Percentiles rank a stretch among this genome's conserved stretches.
phyloP scores from a whole-genome alignment of 257 asterid species.

The Paraleonurus japonicus region DNA sequence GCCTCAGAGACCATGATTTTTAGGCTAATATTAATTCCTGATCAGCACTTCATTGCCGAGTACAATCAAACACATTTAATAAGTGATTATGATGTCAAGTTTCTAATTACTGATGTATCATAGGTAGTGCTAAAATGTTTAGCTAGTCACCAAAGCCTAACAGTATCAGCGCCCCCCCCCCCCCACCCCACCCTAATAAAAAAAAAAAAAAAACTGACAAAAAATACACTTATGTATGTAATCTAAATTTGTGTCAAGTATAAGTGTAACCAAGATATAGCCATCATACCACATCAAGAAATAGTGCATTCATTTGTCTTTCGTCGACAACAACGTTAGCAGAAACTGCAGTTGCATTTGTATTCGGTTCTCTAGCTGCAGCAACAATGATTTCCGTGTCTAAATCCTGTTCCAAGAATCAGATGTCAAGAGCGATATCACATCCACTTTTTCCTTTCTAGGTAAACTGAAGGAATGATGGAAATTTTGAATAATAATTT shows the following conservation, averaged over 20 bases:
- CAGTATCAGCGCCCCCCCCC: neutral
- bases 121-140: neutral
- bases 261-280: neutral
- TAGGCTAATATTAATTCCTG: neutral
- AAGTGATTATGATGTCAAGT: neutral
- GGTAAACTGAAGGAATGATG: neutral
- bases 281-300: conserved; percentile 80
- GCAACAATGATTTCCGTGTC: conserved; percentile 94
- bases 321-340: conserved; percentile 82
- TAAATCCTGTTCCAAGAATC: conserved; percentile 50
- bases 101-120: neutral
- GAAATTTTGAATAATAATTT: neutral
- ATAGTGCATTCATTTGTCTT: conserved; percentile 92
- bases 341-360: conserved; percentile 78
- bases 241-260: neutral
- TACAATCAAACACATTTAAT: neutral
- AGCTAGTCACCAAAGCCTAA: neutral
- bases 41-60: neutral
- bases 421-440: neutral
- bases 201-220: neutral
- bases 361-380: conserved; percentile 63
- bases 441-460: neutral
- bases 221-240: neutral
- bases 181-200: no score
- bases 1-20: neutral